Evolutionary conservation across 345 rosid genomes (phyloP).

Genomic region (Adansonia digitata): DNA sequence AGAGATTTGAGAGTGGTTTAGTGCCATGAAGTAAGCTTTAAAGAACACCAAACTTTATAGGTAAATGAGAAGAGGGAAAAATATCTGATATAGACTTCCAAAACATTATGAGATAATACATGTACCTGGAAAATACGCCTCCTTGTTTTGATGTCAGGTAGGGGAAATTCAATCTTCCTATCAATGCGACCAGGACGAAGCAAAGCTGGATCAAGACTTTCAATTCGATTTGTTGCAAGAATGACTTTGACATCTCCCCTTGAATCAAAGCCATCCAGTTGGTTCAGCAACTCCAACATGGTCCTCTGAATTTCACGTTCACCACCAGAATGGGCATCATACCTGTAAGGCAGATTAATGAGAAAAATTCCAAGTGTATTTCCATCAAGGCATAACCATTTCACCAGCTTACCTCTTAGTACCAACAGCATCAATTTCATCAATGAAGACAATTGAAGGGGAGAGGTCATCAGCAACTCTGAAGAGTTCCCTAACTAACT

Average conservation of each 20-base stretch:
- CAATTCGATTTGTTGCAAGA: slow-evolving; percentile 92
- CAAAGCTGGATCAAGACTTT: slow-evolving; percentile 94
- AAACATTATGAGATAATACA: background rate
- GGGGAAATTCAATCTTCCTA: slow-evolving; percentile 94
- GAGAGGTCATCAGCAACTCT: background rate
- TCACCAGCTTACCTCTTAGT: background rate
- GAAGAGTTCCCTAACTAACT: background rate
- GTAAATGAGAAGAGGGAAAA: background rate
- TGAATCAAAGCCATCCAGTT: slow-evolving; percentile 93
- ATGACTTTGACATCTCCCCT: slow-evolving; percentile 97
- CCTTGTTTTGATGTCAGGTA: slow-evolving; percentile 98
- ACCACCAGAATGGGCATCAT: slow-evolving; percentile 95
- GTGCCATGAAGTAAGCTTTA: background rate
- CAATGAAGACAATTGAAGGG: background rate
- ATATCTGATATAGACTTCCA: background rate
- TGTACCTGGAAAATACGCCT: slow-evolving; percentile 91
- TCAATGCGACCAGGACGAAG: slow-evolving; percentile 96
- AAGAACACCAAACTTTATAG: background rate
- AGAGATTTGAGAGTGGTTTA: background rate
- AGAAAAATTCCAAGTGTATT: background rate
- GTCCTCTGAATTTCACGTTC: slow-evolving; percentile 99
- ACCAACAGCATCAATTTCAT: background rate
- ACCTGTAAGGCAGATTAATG: slow-evolving; percentile 32
- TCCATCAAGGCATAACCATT: background rate
- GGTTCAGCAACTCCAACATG: slow-evolving; percentile 92